Evolutionary conservation across 805 yeast species (phyloP).

Genomic region (Ogataea methanolica): DNA sequence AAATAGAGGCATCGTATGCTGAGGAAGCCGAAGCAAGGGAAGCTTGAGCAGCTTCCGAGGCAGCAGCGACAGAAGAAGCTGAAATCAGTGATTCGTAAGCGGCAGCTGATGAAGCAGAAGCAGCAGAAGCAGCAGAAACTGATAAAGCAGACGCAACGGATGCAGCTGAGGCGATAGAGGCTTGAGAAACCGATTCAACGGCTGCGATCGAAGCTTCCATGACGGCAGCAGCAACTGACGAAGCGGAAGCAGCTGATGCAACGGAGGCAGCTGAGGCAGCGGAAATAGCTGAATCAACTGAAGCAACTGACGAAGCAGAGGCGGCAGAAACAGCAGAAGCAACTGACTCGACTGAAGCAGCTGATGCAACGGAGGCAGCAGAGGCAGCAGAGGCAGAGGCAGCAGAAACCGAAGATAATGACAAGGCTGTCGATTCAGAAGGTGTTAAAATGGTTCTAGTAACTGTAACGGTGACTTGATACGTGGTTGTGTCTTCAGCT

Average conservation of each 20-base stretch:
- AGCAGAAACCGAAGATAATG: slow-evolving; percentile 18
- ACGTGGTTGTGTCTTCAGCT: slow-evolving; percentile 38
- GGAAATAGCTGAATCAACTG: slow-evolving; percentile 9
- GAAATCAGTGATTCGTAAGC: slow-evolving; percentile 16
- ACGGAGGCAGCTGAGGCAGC: slow-evolving; percentile 14
- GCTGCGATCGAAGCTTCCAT: slow-evolving; percentile 31
- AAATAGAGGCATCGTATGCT: slow-evolving; percentile 2
- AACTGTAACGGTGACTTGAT: slow-evolving; percentile 39
- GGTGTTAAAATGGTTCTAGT: slow-evolving; percentile 45
- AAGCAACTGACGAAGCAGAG: slow-evolving; percentile 15
- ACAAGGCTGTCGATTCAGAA: slow-evolving; percentile 34
- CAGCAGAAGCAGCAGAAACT: slow-evolving; percentile 13
- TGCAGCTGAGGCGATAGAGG: slow-evolving; percentile 19
- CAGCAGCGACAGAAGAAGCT: slow-evolving; percentile 12
- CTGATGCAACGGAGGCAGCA: slow-evolving; percentile 18
- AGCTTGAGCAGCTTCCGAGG: slow-evolving; percentile 17
- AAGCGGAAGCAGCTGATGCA: slow-evolving; percentile 24
- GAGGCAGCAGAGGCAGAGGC: slow-evolving; percentile 24
- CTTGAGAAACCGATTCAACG: slow-evolving; percentile 16
- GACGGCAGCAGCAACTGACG: slow-evolving; percentile 31
- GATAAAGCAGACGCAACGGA: slow-evolving; percentile 13
- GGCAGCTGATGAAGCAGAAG: slow-evolving; percentile 15
- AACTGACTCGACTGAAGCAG: slow-evolving; percentile 19
- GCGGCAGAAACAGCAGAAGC: slow-evolving; percentile 13
- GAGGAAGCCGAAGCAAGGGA: slow-evolving; percentile 5